phyloP scores from a whole-genome alignment of 2,329 filamentous ascomycete genomes.

The Pseudohalonectria lignicola region DNA sequence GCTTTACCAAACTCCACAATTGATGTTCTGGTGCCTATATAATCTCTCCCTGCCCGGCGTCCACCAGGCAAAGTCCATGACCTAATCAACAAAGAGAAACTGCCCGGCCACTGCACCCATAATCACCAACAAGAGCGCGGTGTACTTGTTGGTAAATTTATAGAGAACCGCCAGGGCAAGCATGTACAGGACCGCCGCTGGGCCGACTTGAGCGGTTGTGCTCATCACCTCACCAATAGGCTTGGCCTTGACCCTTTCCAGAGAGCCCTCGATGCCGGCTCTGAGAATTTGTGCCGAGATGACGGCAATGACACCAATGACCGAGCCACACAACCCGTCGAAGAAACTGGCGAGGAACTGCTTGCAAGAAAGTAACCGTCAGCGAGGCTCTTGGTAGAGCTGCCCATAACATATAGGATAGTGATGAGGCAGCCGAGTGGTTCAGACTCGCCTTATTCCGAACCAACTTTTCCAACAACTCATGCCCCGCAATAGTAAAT shows the following conservation, averaged over 20 bases:
- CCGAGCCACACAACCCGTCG: slow-evolving; percentile 18
- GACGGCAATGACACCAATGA: slow-evolving; percentile 19
- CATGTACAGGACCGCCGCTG: slow-evolving; percentile 15
- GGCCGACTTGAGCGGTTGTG: slow-evolving; percentile 11
- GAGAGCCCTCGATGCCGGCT: slow-evolving; percentile 14
- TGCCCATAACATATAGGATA: neutral
- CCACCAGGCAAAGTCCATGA: neutral
- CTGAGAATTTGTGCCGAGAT: slow-evolving; percentile 17
- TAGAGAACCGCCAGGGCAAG: slow-evolving; percentile 15
- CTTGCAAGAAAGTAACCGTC: slow-evolving; percentile 3
- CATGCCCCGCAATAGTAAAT: slow-evolving; percentile 19
- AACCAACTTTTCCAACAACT: slow-evolving; percentile 18
- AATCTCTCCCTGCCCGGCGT: neutral
- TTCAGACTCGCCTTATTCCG: slow-evolving; percentile 15
- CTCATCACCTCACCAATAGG: slow-evolving; percentile 5
- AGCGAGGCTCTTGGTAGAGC: neutral
- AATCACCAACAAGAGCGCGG: slow-evolving; percentile 13
- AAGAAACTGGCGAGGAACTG: slow-evolving; percentile 20
- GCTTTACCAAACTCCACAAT: too few relatives aligned
- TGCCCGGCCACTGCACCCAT: slow-evolving; percentile 15
- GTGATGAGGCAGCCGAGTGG: neutral
- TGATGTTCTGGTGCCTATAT: neutral
- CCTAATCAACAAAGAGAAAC: slow-evolving; percentile 14
- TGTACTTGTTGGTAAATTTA: slow-evolving; percentile 18
- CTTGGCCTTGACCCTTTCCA: slow-evolving; percentile 6